These are phyloP conservation scores for Chenopodium berlandieri DNA, from an alignment of 148 eudicot species.

Conservation along the genomic window DNA sequence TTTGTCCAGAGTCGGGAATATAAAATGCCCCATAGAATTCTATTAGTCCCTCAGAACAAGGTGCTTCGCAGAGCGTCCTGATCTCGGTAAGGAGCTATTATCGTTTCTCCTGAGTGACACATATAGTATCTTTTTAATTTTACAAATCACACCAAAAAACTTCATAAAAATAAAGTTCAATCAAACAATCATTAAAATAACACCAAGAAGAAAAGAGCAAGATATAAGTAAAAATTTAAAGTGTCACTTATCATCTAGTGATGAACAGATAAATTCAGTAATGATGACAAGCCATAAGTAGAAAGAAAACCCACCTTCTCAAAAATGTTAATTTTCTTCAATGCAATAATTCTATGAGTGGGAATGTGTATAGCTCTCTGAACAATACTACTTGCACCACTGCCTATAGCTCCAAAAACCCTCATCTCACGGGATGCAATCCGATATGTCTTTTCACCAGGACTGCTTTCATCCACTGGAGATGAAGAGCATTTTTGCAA, in stretches of 20 bases:
- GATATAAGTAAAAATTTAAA: background rate
- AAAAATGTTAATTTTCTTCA: constrained; percentile 93
- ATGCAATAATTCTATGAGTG: constrained; percentile 75
- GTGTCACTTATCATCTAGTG: background rate
- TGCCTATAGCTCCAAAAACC: constrained; percentile 88
- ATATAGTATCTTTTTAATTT: background rate
- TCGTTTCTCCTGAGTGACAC: constrained; percentile 61
- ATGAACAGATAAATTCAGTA: background rate
- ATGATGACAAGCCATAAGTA: background rate
- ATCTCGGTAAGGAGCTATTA: constrained; percentile 93
- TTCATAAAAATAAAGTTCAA: background rate
- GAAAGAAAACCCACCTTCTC: constrained; percentile 61
- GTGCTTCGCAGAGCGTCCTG: constrained; percentile 92
- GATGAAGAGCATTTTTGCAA: constrained; percentile 76
- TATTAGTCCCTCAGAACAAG: constrained; percentile 81
- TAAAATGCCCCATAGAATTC: constrained; percentile 96
- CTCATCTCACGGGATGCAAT: constrained; percentile 95
- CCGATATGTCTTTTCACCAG: constrained; percentile 64
- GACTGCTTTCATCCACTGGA: constrained; percentile 46
- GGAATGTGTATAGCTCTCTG: constrained; percentile 96
- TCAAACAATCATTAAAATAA: background rate
- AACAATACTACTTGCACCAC: constrained; percentile 98
- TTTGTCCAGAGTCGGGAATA: constrained; percentile 94
- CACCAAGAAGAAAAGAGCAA: background rate
- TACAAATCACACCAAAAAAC: background rate